A percentile compares a stretch with the other conserved stretches of the same genome.
These are phyloP conservation scores for Kalanchoe fedtschenkoi DNA, from an alignment of 164 flowering plant species.

Conservation along the genomic window DNA sequence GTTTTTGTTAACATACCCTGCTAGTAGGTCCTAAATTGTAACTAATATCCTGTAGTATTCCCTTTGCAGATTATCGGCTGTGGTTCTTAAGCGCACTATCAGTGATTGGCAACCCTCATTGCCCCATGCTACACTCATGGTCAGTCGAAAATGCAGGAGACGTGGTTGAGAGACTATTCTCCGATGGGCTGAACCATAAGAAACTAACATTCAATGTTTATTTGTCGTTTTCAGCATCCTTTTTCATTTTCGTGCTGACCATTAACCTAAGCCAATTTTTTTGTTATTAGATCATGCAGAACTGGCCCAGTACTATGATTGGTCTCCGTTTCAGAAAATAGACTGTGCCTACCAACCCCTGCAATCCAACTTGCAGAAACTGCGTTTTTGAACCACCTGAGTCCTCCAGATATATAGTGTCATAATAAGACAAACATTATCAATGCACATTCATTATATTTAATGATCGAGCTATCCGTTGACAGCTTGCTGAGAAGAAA, in stretches of 20 bases:
- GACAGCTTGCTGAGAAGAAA: too few species aligned
- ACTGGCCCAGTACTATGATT: slow-evolving; percentile 79
- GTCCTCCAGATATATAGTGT: too few species aligned
- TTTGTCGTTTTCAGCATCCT: too few species aligned
- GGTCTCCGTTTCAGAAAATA: slow-evolving; percentile 53
- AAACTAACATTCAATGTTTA: too few species aligned
- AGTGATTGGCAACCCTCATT: slow-evolving; percentile 37
- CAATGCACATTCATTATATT: too few species aligned
- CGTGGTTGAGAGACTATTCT: slow-evolving; percentile 64
- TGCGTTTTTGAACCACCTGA: background rate
- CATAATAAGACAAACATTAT: too few species aligned
- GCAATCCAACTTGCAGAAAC: slow-evolving; percentile 72
- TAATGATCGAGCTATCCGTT: too few species aligned
- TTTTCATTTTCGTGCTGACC: too few species aligned
- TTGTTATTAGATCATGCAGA: too few species aligned
- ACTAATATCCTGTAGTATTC: background rate
- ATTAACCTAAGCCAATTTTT: too few species aligned
- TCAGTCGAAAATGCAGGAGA: slow-evolving; percentile 80
- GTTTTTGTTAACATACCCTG: too few species aligned
- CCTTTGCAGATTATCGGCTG: slow-evolving; percentile 44
- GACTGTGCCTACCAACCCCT: slow-evolving; percentile 79
- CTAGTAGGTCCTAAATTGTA: background rate
- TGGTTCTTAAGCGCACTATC: slow-evolving; percentile 46
- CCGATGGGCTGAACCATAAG: slow-evolving; percentile 53
- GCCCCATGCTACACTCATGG: slow-evolving; percentile 86